Conservation (phyloP, 345 rosid genomes). For the Eucalyptus curtisii region DNA sequence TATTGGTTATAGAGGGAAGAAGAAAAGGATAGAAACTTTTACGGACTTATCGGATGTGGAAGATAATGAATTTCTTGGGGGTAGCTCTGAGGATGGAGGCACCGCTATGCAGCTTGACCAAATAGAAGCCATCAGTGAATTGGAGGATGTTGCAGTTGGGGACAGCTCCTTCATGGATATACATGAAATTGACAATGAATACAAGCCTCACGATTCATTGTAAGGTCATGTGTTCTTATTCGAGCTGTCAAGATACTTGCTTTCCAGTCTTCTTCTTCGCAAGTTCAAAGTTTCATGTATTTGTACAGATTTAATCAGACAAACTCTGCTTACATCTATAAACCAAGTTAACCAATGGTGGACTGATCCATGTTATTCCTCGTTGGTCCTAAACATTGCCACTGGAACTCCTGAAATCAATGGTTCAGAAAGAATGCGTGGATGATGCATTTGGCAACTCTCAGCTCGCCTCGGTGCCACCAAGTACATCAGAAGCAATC, state of each 20-base stretch:
- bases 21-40: neutral
- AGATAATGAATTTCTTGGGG: neutral
- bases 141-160: constrained; percentile 10
- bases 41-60: neutral
- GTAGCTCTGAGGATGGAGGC: neutral
- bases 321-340: neutral
- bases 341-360: neutral
- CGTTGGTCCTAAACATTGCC: neutral
- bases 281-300: neutral
- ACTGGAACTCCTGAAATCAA: neutral
- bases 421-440: neutral
- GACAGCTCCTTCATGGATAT: constrained; percentile 35
- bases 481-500: neutral
- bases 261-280: neutral
- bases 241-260: neutral
- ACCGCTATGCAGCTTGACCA: neutral
- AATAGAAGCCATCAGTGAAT: neutral
- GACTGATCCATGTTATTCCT: neutral
- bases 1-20: constrained; percentile 2
- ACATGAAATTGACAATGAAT: constrained; percentile 13
- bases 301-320: neutral
- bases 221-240: neutral
- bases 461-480: neutral
- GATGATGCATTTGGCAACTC: neutral
- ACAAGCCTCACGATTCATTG: neutral